Base-by-base conservation (phyloP, 352 stramenopile species). In the Phytopythium helicoides region DNA sequence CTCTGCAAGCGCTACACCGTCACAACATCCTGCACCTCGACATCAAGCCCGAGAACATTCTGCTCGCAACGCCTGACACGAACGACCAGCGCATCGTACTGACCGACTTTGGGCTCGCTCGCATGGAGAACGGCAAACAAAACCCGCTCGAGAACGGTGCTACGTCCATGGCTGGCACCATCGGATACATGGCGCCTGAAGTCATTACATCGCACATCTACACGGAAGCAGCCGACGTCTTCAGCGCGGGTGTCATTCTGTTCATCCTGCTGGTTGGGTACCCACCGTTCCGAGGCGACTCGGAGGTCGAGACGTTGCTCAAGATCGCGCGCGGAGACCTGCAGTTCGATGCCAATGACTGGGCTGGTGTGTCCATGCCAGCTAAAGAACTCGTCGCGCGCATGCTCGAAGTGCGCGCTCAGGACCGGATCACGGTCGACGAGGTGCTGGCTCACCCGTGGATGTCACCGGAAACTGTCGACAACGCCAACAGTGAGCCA, bases 41-140 rank as follows among this genome's bases (percentile, higher is more conserved):
- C 57, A 74, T 92, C 58, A 92, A 92, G 49, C 81, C 81, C 1
- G 81, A 92, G 57, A 92, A 92, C 53, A 89, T 92, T n/a, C 31
- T 92, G 47, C 68, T 92, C 22, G 68, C 74, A 9, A 76, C 65
- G 4, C 67, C 72, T 47, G 67, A 77, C 16, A 36, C 52, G 9
- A 52, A 68, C 18, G 55, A 81, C 39, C 62, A 75, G 52, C 87
- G 86, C 60, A 87, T 92, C 42, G 41, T 86, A n/a, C 63, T 92
- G 26, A 89, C 79, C 0, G 81, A 92, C 41, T 92, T 92, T 52
- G 81, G 81, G 3, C 70, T 89, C 40, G 81, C 78, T 14, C 76
- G 79, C 22, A 92, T 89, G 75, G 68, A 89, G 36, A 82, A 87
- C 40, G 77, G 76, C 45, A 86, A 83, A 35, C 59, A 77, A 45